Evolutionary conservation across 73 alveolate species (phyloP).

Genomic region (Blepharisma stoltei): DNA sequence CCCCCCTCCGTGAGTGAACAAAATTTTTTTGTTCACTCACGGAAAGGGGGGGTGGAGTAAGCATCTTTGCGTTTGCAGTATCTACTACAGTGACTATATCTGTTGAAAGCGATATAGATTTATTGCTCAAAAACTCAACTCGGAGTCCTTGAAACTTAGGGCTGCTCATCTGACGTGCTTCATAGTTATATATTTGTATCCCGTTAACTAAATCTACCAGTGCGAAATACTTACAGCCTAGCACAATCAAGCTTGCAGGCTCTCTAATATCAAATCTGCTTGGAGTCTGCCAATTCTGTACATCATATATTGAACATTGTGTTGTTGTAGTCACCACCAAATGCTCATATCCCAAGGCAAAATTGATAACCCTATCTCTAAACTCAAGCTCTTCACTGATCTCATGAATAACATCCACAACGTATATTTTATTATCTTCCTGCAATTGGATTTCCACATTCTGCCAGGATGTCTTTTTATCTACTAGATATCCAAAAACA

Average conservation of each 20-base stretch:
- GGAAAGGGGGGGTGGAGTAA: no score
- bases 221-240: constrained; percentile 88
- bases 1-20: no score
- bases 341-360: constrained; percentile 86
- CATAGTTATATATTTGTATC: constrained; percentile 90
- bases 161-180: constrained; percentile 85
- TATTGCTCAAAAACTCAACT: constrained; percentile 80
- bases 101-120: constrained; percentile 68
- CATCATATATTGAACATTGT: constrained; percentile 89
- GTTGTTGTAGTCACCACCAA: constrained; percentile 94
- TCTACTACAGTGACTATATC: constrained; percentile 88
- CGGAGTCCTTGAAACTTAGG: constrained; percentile 90
- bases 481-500: constrained; percentile 78
- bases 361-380: constrained; percentile 95
- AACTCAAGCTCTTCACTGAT: constrained; percentile 96
- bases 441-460: constrained; percentile 91
- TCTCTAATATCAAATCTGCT: constrained; percentile 70
- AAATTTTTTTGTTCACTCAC: no score
- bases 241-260: constrained; percentile 68
- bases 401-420: constrained; percentile 93
- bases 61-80: constrained; percentile 76
- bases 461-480: constrained; percentile 90
- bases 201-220: constrained; percentile 92
- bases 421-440: constrained; percentile 91
- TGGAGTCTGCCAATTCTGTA: constrained; percentile 89